Base-by-base conservation (phyloP, 768 basidiomycete species). In the Pleurotus pulmonarius region DNA sequence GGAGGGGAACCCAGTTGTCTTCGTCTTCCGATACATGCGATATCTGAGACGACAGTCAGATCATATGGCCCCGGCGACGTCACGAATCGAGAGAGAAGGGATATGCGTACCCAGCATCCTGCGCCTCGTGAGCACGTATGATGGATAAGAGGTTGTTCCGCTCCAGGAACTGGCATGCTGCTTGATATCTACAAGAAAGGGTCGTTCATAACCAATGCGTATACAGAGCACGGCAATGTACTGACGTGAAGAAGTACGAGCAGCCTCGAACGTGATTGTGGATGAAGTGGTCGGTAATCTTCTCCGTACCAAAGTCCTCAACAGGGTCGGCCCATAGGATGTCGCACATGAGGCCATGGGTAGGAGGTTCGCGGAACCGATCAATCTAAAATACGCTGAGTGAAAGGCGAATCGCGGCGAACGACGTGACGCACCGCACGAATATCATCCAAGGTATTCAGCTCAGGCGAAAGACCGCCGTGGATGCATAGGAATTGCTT, bases 401-500 rank as follows among this genome's bases (percentile, higher is more conserved):
- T 4, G 29, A 34, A 2, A 4, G 29, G 29, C 29, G 2, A 11
- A 34, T 34, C 29, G 29, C 29, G 29, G 29, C 29, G 2, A 34
- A 34, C 29, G 29, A 34, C 29, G 12, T 4, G 15, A 77, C 89
- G 39, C 58, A 96, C 95, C 46, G 76, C 77, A 54, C 94, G 88
- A 44, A 99, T 84, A 69, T 99, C 97, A 65, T 99, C 96, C 46
- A 99, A 81, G 3, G 96, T 98, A 61, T 93, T 87, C 39, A 99
- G 74, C 68, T 99, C 97, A 0, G 97, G 97, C 0, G 92, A 95
- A 12, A 99, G 79, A 15, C 97, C 97, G 26, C 97, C 97, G 59
- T 99, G 97, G 59, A 98, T 97, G 71, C 96, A 99, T 49, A 98
- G 77, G 72, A 99, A 99, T 72, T 98, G 97, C 69, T 98, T 98